Conservation (phyloP, 345 rosid genomes). For the Arabis alpina region DNA sequence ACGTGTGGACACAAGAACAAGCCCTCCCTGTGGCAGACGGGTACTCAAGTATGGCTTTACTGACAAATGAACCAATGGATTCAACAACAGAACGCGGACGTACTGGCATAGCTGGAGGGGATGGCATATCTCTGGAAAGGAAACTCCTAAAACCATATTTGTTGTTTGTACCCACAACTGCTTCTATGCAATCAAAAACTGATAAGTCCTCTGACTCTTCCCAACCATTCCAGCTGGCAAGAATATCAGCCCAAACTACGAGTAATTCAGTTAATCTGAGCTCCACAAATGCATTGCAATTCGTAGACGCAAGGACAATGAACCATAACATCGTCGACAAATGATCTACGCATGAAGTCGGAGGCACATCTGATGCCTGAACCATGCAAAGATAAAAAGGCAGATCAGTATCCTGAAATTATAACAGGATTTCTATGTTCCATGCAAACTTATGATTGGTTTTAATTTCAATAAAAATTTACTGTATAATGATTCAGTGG, state of each 20-base stretch:
- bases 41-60: constrained; percentile 73
- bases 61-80: constrained; percentile 68
- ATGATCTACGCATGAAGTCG: constrained; percentile 68
- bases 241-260: constrained; percentile 72
- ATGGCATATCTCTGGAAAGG: constrained; percentile 51
- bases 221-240: constrained; percentile 88
- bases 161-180: constrained; percentile 58
- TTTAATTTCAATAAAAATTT: constrained; percentile 19
- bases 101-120: constrained; percentile 79
- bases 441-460: constrained; percentile 25
- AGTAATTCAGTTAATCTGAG: constrained; percentile 67
- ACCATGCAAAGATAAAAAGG: constrained; percentile 40
- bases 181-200: constrained; percentile 80
- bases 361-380: constrained; percentile 53
- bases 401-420: constrained; percentile 26
- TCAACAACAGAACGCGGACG: constrained; percentile 68
- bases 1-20: constrained; percentile 68
- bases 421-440: constrained; percentile 27
- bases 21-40: constrained; percentile 85
- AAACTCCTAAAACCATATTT: constrained; percentile 63
- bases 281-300: constrained; percentile 47
- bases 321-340: constrained; percentile 62
- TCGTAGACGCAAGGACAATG: constrained; percentile 64
- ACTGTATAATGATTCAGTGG: not conserved
- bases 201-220: constrained; percentile 87